Conservation (phyloP, 768 basidiomycete genomes). For the Suillus ampliporus region DNA sequence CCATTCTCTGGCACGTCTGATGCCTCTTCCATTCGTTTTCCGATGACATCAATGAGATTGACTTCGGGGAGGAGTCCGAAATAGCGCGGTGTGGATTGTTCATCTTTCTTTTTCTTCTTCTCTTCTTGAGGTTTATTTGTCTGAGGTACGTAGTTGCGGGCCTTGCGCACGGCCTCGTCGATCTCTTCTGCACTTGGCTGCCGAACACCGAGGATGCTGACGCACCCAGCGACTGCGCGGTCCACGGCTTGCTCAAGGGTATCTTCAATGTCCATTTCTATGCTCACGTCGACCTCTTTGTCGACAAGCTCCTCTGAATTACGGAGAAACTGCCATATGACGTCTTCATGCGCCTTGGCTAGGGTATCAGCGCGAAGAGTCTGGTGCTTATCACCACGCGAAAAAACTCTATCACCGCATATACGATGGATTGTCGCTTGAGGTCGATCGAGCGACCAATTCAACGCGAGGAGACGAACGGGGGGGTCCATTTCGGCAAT, state of each 20-base stretch:
- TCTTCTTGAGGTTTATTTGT: constrained; percentile 39
- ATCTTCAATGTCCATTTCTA: constrained; percentile 71
- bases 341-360: constrained; percentile 69
- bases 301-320: constrained; percentile 63
- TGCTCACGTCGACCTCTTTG: constrained; percentile 65
- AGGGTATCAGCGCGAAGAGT: constrained; percentile 64
- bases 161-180: constrained; percentile 45
- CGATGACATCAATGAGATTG: constrained; percentile 58
- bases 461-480: constrained; percentile 78
- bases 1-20: constrained; percentile 38
- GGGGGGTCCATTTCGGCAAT: constrained; percentile 50
- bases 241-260: constrained; percentile 58
- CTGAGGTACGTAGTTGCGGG: constrained; percentile 46
- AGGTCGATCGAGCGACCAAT: constrained; percentile 71
- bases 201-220: constrained; percentile 55
- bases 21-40: constrained; percentile 40
- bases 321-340: constrained; percentile 82
- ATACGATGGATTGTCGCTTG: constrained; percentile 71
- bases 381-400: constrained; percentile 87
- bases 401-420: constrained; percentile 74
- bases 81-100: constrained; percentile 58
- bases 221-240: constrained; percentile 64
- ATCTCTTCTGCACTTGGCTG: constrained; percentile 63
- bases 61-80: constrained; percentile 81
- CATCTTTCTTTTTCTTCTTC: constrained; percentile 36